Percentiles rank a stretch among this genome's conserved stretches.
Evolutionary conservation across 2,329 filamentous ascomycete genomes (phyloP).

Genomic region (Calonectria montana): DNA sequence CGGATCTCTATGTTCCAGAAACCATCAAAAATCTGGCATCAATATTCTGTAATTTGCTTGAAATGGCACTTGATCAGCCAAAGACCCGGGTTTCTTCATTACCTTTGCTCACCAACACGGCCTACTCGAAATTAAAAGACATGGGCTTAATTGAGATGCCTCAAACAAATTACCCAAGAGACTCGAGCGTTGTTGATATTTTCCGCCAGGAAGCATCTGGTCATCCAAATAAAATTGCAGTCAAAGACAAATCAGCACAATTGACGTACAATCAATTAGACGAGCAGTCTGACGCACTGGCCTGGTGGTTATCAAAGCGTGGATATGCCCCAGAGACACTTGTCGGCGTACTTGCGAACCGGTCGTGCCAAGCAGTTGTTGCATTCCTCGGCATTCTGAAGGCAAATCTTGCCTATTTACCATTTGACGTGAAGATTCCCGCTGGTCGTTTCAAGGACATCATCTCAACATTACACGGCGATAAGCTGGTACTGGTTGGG

Average conservation of each 20-base stretch:
- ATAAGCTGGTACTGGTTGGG: slow-evolving; percentile 23
- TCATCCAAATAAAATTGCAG: not conserved
- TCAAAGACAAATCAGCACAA: not conserved
- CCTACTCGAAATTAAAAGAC: not conserved
- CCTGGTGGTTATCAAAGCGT: not conserved
- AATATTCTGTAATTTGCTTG: not conserved
- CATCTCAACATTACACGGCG: not conserved
- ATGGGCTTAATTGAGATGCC: not conserved
- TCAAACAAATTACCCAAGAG: not conserved
- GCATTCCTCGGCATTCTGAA: slow-evolving; percentile 31
- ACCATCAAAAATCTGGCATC: not conserved
- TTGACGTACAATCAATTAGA: slow-evolving; percentile 39
- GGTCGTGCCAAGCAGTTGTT: slow-evolving; percentile 26
- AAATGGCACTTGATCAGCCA: not conserved
- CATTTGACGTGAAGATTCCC: slow-evolving; percentile 29
- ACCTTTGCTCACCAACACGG: not conserved
- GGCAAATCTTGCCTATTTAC: slow-evolving; percentile 31
- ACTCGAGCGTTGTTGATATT: not conserved
- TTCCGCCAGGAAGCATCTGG: not conserved
- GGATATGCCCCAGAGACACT: slow-evolving; percentile 12
- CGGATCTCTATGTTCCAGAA: not conserved
- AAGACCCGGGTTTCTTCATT: not conserved
- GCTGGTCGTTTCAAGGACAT: slow-evolving; percentile 20
- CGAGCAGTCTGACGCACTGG: slow-evolving; percentile 22
- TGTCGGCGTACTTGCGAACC: slow-evolving; percentile 19